phyloP scores from a whole-genome alignment of 73 alveolate species.

The Paraurostyla sp. region DNA sequence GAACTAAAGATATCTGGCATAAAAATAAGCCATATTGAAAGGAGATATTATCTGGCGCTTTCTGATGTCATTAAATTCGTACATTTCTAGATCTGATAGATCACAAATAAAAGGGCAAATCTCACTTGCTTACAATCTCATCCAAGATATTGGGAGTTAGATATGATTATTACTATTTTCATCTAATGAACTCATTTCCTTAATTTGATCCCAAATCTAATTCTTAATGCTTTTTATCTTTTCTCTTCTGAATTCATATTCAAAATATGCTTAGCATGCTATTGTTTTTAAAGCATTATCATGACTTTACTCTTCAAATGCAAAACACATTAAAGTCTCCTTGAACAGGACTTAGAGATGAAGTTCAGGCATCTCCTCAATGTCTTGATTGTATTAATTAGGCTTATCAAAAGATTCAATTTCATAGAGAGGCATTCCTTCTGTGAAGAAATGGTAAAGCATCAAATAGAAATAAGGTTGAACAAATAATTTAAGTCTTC shows the following conservation, averaged over 20 bases:
- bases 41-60: conserved; percentile 51
- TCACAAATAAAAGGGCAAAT: conserved; percentile 46
- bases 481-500: conserved; percentile 53
- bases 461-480: conserved; percentile 61
- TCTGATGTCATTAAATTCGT: conserved; percentile 26
- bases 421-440: conserved; percentile 69
- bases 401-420: conserved; percentile 37
- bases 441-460: conserved; percentile 65
- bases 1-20: conserved; percentile 26
- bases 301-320: neutral
- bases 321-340: conserved; percentile 37
- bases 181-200: conserved; percentile 44
- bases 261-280: conserved; percentile 33
- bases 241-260: conserved; percentile 56
- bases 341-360: neutral
- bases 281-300: neutral
- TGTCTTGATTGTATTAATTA: conserved; percentile 18
- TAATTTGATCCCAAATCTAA: neutral
- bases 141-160: conserved; percentile 52
- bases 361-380: conserved; percentile 43
- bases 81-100: conserved; percentile 4
- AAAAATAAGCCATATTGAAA: neutral
- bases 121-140: conserved; percentile 22
- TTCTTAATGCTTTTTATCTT: conserved; percentile 17
- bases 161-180: neutral